phyloP scores from a whole-genome alignment of 768 basidiomycete species.

The Russula dissimulans region DNA sequence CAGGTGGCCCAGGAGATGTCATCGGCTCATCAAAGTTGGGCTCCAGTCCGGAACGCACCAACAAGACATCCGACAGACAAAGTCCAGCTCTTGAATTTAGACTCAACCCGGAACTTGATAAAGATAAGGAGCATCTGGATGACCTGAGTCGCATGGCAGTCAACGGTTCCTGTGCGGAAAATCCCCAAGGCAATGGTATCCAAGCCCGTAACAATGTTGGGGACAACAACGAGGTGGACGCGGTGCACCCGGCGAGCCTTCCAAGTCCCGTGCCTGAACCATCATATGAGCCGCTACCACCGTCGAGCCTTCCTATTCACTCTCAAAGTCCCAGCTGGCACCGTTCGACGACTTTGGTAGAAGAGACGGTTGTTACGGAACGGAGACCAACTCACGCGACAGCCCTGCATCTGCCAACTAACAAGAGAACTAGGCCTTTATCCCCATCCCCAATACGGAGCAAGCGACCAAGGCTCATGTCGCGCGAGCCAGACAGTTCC shows the following conservation, averaged over 20 bases:
- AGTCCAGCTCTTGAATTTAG: not conserved
- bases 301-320: constrained; percentile 10
- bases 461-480: constrained; percentile 4
- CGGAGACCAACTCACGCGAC: not conserved
- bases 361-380: not conserved
- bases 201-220: not conserved
- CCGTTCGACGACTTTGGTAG: not conserved
- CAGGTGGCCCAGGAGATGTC: no score
- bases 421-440: constrained; percentile 2
- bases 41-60: not conserved
- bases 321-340: not conserved
- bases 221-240: not conserved
- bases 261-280: not conserved
- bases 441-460: not conserved
- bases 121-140: not conserved
- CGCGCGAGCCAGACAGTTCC: not conserved
- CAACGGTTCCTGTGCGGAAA: not conserved
- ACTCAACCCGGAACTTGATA: not conserved
- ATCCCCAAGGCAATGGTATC: not conserved
- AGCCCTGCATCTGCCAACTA: not conserved
- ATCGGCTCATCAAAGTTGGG: no score
- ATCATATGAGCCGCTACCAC: constrained; percentile 1
- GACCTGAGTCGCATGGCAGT: constrained; percentile 1
- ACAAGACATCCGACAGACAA: not conserved
- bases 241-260: not conserved